A percentile compares a stretch with the other conserved stretches of the same genome.
Evolutionary conservation across 1,139 yeast genomes (phyloP).

Genomic region (Magnusiomyces paraingens): DNA sequence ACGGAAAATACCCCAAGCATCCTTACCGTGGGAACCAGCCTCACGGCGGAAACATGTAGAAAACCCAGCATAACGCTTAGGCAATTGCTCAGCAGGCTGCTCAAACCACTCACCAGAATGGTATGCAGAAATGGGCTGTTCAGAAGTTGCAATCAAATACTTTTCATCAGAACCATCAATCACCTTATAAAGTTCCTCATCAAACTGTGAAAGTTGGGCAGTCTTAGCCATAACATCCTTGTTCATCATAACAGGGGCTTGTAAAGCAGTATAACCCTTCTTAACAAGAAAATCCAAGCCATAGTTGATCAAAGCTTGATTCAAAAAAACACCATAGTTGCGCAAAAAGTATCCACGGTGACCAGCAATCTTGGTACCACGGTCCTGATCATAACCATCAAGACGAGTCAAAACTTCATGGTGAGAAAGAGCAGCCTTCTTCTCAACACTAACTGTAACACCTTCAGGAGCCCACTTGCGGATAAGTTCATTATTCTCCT

Average conservation of each 20-base stretch:
- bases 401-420: conserved; percentile 91
- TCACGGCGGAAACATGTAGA: conserved; percentile 99
- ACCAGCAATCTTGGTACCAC: conserved; percentile 97
- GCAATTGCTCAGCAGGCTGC: conserved; percentile 93
- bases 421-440: conserved; percentile 77
- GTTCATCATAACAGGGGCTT: conserved; percentile 99
- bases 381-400: conserved; percentile 97
- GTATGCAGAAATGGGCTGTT: conserved; percentile 97
- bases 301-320: conserved; percentile 95
- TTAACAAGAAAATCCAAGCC: conserved; percentile 80
- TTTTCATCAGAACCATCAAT: conserved; percentile 96
- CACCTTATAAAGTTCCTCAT: conserved; percentile 95
- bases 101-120: conserved; percentile 99
- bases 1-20: conserved; percentile 99
- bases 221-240: conserved; percentile 99
- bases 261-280: conserved; percentile 82
- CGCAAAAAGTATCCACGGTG: conserved; percentile 98
- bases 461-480: conserved; percentile 81
- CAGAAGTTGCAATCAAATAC: conserved; percentile 96
- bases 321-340: conserved; percentile 91
- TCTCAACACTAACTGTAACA: conserved; percentile 45
- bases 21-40: conserved; percentile 99
- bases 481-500: conserved; percentile 82
- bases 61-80: conserved; percentile 90
- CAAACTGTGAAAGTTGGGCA: conserved; percentile 96